A percentile compares a stretch with the other conserved stretches of the same genome.
These are phyloP conservation scores for Cyclotella sp. DNA, from an alignment of 108 stramenopile species.

Conservation along the genomic window DNA sequence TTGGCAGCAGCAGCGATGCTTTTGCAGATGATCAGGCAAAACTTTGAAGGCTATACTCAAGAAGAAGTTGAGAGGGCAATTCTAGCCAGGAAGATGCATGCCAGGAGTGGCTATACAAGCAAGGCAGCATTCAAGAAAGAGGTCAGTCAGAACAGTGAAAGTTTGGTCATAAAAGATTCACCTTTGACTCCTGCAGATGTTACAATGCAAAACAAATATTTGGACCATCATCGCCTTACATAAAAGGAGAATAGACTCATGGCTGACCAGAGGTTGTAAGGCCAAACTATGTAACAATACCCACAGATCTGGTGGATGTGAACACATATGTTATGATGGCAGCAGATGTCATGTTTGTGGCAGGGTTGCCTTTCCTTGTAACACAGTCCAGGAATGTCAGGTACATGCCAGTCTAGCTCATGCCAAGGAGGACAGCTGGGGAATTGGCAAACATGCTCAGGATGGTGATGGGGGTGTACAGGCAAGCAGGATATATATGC, in stretches of 20 bases:
- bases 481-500: background rate
- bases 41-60: background rate
- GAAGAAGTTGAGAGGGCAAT: background rate
- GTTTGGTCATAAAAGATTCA: too few relatives aligned
- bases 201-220: too few relatives aligned
- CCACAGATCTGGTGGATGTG: background rate
- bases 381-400: background rate
- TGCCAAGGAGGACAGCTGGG: background rate
- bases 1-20: too few relatives aligned
- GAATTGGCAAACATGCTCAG: background rate
- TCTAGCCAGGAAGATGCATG: background rate
- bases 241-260: too few relatives aligned
- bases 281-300: background rate
- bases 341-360: background rate
- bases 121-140: too few relatives aligned
- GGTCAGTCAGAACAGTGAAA: too few relatives aligned
- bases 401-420: background rate
- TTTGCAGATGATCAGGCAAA: too few relatives aligned
- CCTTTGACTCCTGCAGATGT: too few relatives aligned
- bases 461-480: background rate
- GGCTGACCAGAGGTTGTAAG: background rate
- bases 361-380: too few relatives aligned
- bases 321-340: background rate
- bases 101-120: background rate
- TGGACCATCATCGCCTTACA: too few relatives aligned